A percentile compares a stretch with the other conserved stretches of the same genome.
phyloP scores from a whole-genome alignment of 495 filamentous ascomycete genomes.

The Lasiosphaeriaceae sp. region DNA sequence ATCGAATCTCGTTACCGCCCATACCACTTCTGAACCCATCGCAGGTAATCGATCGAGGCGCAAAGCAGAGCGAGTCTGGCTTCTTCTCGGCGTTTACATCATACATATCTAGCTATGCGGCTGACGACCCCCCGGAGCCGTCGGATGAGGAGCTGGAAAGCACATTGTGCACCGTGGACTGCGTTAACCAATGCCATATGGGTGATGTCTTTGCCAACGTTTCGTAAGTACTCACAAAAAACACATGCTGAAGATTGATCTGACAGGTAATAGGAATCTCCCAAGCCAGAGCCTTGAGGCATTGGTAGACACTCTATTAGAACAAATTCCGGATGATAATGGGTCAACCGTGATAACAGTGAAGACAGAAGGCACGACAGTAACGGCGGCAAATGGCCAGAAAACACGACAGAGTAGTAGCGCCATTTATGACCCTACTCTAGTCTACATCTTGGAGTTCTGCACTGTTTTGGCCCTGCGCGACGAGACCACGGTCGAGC shows the following conservation, averaged over 20 bases:
- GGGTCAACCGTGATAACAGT: constrained; percentile 80
- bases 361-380: constrained; percentile 69
- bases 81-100: constrained; percentile 91
- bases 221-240: constrained; percentile 51
- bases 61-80: constrained; percentile 71
- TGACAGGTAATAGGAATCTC: constrained; percentile 53
- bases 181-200: constrained; percentile 83
- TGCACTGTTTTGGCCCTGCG: constrained; percentile 80
- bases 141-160: constrained; percentile 97
- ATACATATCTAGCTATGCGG: constrained; percentile 97
- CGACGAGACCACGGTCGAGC: constrained; percentile 64
- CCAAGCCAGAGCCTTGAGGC: constrained; percentile 61
- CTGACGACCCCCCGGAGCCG: constrained; percentile 94
- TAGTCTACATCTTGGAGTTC: constrained; percentile 85
- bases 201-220: constrained; percentile 81
- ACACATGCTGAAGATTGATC: background rate
- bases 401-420: constrained; percentile 43
- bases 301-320: constrained; percentile 69
- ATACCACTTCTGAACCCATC: constrained; percentile 91
- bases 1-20: constrained; percentile 68
- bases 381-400: constrained; percentile 55
- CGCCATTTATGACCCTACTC: constrained; percentile 79
- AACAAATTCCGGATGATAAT: constrained; percentile 81
- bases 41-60: constrained; percentile 84
- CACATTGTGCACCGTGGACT: constrained; percentile 90